phyloP scores from a whole-genome alignment of 257 asterid genomes.

The Przewalskia tangutica region DNA sequence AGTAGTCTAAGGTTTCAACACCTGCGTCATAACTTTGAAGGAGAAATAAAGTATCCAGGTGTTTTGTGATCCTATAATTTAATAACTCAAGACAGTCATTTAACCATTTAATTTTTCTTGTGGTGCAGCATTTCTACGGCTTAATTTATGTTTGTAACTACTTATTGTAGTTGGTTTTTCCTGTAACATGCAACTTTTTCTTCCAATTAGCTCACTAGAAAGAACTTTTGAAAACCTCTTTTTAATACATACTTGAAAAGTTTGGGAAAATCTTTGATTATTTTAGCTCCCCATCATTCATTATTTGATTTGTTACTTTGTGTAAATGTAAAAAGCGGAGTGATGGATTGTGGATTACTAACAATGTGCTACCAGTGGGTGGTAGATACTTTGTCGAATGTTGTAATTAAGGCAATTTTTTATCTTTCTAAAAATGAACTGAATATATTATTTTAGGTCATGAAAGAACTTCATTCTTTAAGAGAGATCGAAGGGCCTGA shows the following conservation, averaged over 20 bases:
- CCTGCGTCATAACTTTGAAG: not conserved
- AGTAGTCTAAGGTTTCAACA: not conserved
- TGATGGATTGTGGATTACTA: not conserved
- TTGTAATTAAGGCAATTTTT: not conserved
- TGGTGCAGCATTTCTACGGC: not conserved
- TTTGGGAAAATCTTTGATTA: conserved; percentile 10
- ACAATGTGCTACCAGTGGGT: not conserved
- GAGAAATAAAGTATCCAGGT: not conserved
- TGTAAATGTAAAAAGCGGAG: not conserved
- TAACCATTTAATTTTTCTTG: not conserved
- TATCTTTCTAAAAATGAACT: not conserved
- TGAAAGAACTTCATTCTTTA: conserved; percentile 47
- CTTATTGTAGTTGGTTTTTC: not conserved
- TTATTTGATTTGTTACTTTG: not conserved
- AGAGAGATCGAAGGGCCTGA: conserved; percentile 80
- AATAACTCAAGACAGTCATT: not conserved
- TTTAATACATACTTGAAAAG: not conserved
- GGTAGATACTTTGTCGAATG: not conserved
- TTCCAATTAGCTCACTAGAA: not conserved
- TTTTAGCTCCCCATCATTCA: not conserved
- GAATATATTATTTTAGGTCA: conserved; percentile 29
- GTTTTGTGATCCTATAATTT: not conserved
- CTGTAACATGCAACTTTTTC: not conserved
- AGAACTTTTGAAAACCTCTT: not conserved
- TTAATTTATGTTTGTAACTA: not conserved